Evolutionary conservation across 805 yeast species (phyloP), one percentile per base, ranked within the genome.

Genomic region (Suhomyces prunicola): DNA sequence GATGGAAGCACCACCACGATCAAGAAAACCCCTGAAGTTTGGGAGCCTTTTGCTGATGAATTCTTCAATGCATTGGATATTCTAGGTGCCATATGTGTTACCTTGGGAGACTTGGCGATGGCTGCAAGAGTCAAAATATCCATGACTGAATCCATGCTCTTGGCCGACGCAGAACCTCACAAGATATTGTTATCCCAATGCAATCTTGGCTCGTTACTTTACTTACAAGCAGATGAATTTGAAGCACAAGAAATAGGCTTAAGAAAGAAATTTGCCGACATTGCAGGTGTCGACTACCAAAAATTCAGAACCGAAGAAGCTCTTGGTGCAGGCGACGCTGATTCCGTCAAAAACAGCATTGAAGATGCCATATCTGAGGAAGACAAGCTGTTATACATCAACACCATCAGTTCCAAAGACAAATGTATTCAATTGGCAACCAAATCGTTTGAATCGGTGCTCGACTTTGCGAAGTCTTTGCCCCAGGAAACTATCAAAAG

Each of bases 21-120:
- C 9, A 56, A 57, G 60, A 72, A 61, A 50, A 71, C 75, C 62
- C 80, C 76, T 40, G 79, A 77, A 48, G 81, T 83, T 1, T 87
- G 89, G 88, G 85, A 81, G 51, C 87, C 86, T 3, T 91, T 88
- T 65, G 74, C 85, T 36, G 89, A 87, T 53, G 97, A 90, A 60
- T 80, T 87, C 56, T 85, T 91, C 66, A 83, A 85, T 51, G 86
- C 90, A 1, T 77, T 93, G 68, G 96, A 91, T 60, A 63, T 89
- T 52, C 81, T 85, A 58, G 84, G 88, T 3, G 90, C 94, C 2
- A 73, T 85, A 40, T 86, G 88, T 55, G 69, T 90, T 51, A 78
- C 87, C 1, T 75, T 83, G 13, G 90, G 90, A n/a, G 90, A 87
- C 64, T 71, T 84, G 48, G 71, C 80, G 17, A 70, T 80, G 46